These are phyloP conservation scores for Chrysanthemum makinoi DNA, from an alignment of 129 eudicot species.

Conservation along the genomic window DNA sequence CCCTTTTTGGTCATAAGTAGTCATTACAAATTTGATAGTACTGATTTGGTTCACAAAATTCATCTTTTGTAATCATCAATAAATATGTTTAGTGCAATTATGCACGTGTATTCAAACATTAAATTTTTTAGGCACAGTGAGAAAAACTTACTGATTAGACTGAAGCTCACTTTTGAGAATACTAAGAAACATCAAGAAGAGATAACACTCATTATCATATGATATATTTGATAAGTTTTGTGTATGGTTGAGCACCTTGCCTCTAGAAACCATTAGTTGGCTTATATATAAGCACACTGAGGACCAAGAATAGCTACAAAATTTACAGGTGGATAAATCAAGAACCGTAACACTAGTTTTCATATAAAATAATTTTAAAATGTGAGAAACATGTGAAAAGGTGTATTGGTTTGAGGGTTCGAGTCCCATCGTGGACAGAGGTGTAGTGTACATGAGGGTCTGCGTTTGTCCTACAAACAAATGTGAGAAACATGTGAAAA, in stretches of 20 bases:
- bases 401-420: too few relatives aligned
- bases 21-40: too few relatives aligned
- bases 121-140: neutral
- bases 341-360: neutral
- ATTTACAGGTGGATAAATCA: neutral
- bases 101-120: neutral
- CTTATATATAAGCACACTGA: neutral
- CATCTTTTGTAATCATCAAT: too few relatives aligned
- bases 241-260: neutral
- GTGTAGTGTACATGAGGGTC: too few relatives aligned
- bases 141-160: neutral
- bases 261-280: neutral
- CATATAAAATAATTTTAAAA: neutral
- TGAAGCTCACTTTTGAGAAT: neutral
- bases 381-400: neutral
- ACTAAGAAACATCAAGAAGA: neutral
- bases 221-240: neutral
- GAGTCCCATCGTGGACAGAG: too few relatives aligned
- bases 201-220: neutral
- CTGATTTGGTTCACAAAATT: too few relatives aligned
- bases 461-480: neutral
- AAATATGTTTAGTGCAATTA: too few relatives aligned
- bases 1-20: too few relatives aligned
- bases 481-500: neutral
- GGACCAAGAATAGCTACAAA: constrained; percentile 1